phyloP scores from a whole-genome alignment of 176 grass and related monocot genomes.

The Eragrostis curvula region DNA sequence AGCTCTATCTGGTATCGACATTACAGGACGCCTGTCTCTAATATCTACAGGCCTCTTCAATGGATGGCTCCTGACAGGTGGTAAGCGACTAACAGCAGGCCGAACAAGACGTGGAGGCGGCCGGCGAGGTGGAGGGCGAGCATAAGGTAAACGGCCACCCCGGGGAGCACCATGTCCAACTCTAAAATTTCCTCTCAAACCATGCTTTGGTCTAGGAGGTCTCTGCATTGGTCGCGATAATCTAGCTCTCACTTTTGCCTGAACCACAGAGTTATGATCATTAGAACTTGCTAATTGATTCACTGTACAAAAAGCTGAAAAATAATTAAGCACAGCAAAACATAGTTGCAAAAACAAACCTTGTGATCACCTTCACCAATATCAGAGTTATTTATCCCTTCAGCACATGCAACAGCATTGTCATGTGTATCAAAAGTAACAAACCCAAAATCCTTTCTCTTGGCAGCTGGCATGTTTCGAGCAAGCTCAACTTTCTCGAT shows the following conservation, averaged over 20 bases:
- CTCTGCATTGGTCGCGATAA: constrained; percentile 80
- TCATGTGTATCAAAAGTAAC: constrained; percentile 91
- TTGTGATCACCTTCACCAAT: constrained; percentile 79
- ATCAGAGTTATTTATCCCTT: constrained; percentile 66
- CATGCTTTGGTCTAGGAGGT: constrained; percentile 78
- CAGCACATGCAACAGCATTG: constrained; percentile 88
- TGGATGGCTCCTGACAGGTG: constrained; percentile 56
- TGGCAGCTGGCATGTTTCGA: constrained; percentile 93
- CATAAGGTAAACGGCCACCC: constrained; percentile 57
- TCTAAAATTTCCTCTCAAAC: constrained; percentile 78
- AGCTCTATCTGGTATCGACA: constrained; percentile 63
- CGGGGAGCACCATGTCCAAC: constrained; percentile 58
- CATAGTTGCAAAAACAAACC: constrained; percentile 44
- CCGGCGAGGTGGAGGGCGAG: constrained; percentile 42
- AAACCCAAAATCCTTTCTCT: constrained; percentile 98
- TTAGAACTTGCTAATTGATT: constrained; percentile 19
- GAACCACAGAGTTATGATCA: constrained; percentile 12
- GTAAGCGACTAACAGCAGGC: constrained; percentile 46
- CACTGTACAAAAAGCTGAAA: constrained; percentile 9
- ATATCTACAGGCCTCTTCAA: constrained; percentile 69
- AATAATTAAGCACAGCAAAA: constrained; percentile 16
- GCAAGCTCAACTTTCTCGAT: constrained; percentile 94
- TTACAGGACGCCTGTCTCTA: constrained; percentile 70
- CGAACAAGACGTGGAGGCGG: constrained; percentile 48
- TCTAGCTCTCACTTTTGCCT: constrained; percentile 89